These are phyloP conservation scores for Oenanthe sinensis DNA, from an alignment of 129 eudicot species.

Conservation along the genomic window DNA sequence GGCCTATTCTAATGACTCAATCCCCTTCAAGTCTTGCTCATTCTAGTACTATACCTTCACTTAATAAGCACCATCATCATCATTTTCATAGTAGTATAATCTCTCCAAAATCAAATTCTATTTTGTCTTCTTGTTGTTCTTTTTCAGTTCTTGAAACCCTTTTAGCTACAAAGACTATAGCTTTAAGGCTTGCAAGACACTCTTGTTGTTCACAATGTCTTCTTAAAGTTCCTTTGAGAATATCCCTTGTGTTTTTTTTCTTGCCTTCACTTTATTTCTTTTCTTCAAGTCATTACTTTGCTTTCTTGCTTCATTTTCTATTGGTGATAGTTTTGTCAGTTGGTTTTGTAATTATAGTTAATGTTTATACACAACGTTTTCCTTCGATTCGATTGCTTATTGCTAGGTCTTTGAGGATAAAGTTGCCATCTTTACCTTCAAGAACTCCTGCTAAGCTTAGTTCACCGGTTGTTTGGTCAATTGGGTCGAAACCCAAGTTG, in stretches of 20 bases:
- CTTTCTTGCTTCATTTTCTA: constrained; percentile 29
- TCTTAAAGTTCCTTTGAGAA: constrained; percentile 40
- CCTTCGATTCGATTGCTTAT: constrained; percentile 24
- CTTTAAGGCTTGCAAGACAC: constrained; percentile 18
- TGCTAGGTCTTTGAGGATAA: constrained; percentile 22
- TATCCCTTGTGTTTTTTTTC: constrained; percentile 31
- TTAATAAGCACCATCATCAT: constrained; percentile 14
- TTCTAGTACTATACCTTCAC: constrained; percentile 12
- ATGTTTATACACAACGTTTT: constrained; percentile 18
- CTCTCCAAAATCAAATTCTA: constrained; percentile 25
- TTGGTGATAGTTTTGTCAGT: constrained; percentile 20
- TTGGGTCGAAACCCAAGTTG: constrained; percentile 35
- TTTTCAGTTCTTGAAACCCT: constrained; percentile 34
- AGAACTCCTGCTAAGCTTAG: constrained; percentile 14
- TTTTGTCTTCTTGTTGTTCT: constrained; percentile 12
- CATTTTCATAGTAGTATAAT: constrained; percentile 5
- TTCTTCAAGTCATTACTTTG: constrained; percentile 24
- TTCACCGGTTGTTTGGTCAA: constrained; percentile 64
- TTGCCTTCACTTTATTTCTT: constrained; percentile 52
- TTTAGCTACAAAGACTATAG: constrained; percentile 42
- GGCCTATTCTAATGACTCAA: constrained; percentile 28
- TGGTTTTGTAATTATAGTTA: constrained; percentile 19
- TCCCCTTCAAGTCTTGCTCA: constrained; percentile 8
- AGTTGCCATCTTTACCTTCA: constrained; percentile 16
- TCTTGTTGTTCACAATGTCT: constrained; percentile 26